A percentile compares a stretch with the other conserved stretches of the same genome.
phyloP scores from a whole-genome alignment of 2,329 filamentous ascomycete genomes.

The Penicillium sp. region DNA sequence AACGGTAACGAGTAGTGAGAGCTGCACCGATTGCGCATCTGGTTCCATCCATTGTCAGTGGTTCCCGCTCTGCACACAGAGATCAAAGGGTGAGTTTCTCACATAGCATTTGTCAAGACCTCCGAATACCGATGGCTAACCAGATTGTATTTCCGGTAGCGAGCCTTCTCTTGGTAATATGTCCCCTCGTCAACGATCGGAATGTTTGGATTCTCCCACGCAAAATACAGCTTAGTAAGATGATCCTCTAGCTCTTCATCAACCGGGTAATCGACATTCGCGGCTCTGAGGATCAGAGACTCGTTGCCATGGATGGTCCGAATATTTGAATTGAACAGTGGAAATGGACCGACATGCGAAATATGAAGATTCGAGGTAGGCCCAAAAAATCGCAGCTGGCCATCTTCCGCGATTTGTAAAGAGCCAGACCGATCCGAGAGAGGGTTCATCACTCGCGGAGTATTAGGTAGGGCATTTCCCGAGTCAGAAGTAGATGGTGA shows the following conservation, averaged over 20 bases:
- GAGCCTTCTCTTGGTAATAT: slow-evolving; percentile 16
- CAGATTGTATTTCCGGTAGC: slow-evolving; percentile 5
- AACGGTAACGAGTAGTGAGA: not conserved
- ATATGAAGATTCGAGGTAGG: slow-evolving; percentile 24
- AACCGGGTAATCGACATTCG: slow-evolving; percentile 7
- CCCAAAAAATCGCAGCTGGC: slow-evolving; percentile 23
- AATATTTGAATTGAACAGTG: slow-evolving; percentile 17
- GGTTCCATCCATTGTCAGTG: no score
- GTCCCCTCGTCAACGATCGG: slow-evolving; percentile 20
- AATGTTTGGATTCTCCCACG: slow-evolving; percentile 24
- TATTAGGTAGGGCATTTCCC: no score
- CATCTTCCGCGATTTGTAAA: slow-evolving; percentile 22
- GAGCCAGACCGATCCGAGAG: slow-evolving; percentile 16
- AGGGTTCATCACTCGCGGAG: not conserved
- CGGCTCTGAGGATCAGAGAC: not conserved
- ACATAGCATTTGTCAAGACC: slow-evolving; percentile 2
- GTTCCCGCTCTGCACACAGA: no score
- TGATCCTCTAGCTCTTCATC: slow-evolving; percentile 20
- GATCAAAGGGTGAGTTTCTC: no score
- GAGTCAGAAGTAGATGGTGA: no score
- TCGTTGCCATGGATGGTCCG: slow-evolving; percentile 16
- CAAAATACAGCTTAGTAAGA: slow-evolving; percentile 23
- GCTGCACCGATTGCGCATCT: not conserved
- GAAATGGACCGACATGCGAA: slow-evolving; percentile 19
- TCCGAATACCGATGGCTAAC: not conserved